A percentile compares a stretch with the other conserved stretches of the same genome.
Evolutionary conservation across 179 eudicot species (phyloP).

Genomic region (Amaranthus tricolor): DNA sequence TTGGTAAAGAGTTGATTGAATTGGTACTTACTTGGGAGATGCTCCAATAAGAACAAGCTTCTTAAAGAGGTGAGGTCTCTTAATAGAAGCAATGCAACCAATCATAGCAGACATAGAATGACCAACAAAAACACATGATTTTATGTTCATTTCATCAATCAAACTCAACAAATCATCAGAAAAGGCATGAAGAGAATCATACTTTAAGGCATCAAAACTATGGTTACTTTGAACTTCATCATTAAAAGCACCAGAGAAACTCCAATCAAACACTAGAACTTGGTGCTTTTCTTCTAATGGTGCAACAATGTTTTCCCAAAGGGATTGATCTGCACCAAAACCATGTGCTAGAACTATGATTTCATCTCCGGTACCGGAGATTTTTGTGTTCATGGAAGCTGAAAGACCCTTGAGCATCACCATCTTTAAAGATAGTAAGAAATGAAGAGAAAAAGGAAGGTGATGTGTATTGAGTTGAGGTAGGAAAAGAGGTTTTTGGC

Average conservation of each 20-base stretch:
- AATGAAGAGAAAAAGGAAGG: neutral
- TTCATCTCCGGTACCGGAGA: constrained; percentile 36
- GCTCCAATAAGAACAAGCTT: constrained; percentile 44
- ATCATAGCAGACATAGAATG: constrained; percentile 47
- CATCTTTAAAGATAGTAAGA: constrained; percentile 25
- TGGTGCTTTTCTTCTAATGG: constrained; percentile 30
- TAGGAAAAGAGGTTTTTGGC: neutral
- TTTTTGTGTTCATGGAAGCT: constrained; percentile 37
- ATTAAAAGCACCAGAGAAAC: constrained; percentile 25
- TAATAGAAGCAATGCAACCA: constrained; percentile 44
- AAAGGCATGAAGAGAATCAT: constrained; percentile 30
- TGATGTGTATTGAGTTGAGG: neutral
- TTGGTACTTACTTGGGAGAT: constrained; percentile 33
- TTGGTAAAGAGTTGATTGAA: no score
- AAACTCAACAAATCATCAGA: constrained; percentile 37
- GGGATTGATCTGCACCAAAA: constrained; percentile 40
- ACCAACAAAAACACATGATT: constrained; percentile 33
- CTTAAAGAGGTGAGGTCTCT: constrained; percentile 39
- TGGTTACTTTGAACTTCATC: neutral
- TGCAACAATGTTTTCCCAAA: constrained; percentile 42
- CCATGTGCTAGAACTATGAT: constrained; percentile 42
- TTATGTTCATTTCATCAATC: constrained; percentile 36
- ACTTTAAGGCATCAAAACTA: constrained; percentile 23
- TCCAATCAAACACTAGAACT: constrained; percentile 44
- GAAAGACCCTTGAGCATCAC: constrained; percentile 42